Base-by-base conservation (phyloP, 164 flowering plant species). In the Stephania japonica region DNA sequence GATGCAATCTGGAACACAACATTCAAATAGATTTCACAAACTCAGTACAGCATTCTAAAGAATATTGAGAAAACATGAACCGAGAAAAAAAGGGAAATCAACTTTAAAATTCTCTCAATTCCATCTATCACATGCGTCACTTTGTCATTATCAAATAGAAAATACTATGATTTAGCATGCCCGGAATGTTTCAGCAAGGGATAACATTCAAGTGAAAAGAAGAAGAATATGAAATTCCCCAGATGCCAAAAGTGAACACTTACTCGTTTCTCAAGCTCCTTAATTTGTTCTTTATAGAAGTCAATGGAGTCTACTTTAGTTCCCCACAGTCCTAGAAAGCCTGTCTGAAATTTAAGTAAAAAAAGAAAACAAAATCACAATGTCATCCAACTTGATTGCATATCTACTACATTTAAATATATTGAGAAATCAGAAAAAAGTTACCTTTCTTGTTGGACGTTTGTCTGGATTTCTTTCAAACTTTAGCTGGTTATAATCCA, bases 241-340 rank as follows among this genome's bases (percentile, higher is more conserved):
- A 16, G 6, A 24, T n/a, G n/a, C 10, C 11, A 21, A 24, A n/a
- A 68, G 70, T 18, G 7, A 6, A n/a, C 11, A 24, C 69, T 69
- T 75, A 93, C 99, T 74, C 65, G 85, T 79, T 75, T 83, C 25
- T 91, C 92, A 56, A 91, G 80, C 66, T 80, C 81, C 75, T 81
- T 81, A n/a, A 92, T 75, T 76, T 83, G 81, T 63, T 87, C 80
- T 66, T 79, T 84, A 77, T 92, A 91, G 81, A 75, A 92, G 38
- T 93, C 93, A 76, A 96, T 88, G 23, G 97, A 72, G 83, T 96
- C 99, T 72, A 93, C 95, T 73, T 62, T 86, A 73, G 80, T 64
- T 27, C 99, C 99, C 77, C 90, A 90, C 21, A 92, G 85, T 65
- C 99, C 98, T 65, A 87, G 82, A 77, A 87, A 91, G 71, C 97